A percentile compares a stretch with the other conserved stretches of the same genome.
phyloP scores from a whole-genome alignment of 352 stramenopile genomes.

The Phytopythium ostracodes region DNA sequence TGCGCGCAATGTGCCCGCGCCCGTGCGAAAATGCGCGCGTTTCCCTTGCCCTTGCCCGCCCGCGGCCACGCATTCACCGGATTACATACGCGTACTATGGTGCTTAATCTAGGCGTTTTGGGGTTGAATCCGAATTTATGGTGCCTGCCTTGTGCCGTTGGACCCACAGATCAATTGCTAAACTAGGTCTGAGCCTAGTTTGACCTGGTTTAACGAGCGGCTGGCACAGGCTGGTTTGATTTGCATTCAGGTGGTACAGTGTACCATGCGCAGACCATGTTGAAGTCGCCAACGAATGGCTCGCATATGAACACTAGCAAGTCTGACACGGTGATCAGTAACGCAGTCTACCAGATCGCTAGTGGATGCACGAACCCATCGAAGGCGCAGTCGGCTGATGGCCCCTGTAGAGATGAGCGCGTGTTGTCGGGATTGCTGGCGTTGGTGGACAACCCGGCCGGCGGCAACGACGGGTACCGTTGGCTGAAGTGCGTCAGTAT shows the following conservation, averaged over 20 bases:
- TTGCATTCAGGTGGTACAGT: not conserved
- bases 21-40: not conserved
- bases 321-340: not conserved
- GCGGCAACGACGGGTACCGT: conserved; percentile 58
- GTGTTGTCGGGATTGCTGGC: not conserved
- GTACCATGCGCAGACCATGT: not conserved
- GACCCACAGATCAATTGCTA: not conserved
- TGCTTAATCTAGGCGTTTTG: not conserved
- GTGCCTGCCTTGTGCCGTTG: not conserved
- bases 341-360: not conserved
- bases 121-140: not conserved
- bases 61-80: not conserved
- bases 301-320: not conserved
- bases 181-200: not conserved
- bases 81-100: not conserved
- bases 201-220: not conserved
- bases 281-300: not conserved
- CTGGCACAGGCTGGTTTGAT: not conserved
- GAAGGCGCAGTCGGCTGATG: conserved; percentile 25
- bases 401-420: accelerated
- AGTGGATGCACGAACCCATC: conserved; percentile 22
- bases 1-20: not conserved
- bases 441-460: conserved; percentile 6
- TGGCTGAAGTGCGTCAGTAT: conserved; percentile 97
- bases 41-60: not conserved